Conservation (phyloP, 202 grass and related monocot species). For the Saccharum hybrid region DNA sequence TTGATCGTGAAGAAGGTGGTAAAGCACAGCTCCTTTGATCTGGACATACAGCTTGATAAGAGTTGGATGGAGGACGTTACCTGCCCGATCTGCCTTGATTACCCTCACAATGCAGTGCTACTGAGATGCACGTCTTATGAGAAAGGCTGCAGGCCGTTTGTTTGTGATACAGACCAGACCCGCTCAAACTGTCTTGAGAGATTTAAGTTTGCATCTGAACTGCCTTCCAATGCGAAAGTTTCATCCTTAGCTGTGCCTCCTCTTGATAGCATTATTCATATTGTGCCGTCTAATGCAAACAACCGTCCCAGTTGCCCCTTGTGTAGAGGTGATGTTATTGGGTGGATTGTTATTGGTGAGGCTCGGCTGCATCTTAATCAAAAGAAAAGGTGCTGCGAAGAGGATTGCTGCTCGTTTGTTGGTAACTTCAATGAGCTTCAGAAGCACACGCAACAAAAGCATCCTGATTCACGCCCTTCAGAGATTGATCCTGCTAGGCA, state of each 20-base stretch:
- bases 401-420: slow-evolving; percentile 67
- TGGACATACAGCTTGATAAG: slow-evolving; percentile 68
- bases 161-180: slow-evolving; percentile 89
- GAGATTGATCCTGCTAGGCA: slow-evolving; percentile 89
- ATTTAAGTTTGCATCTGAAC: slow-evolving; percentile 80
- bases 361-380: slow-evolving; percentile 79
- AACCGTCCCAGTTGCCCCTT: slow-evolving; percentile 72
- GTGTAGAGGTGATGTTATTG: slow-evolving; percentile 87
- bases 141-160: slow-evolving; percentile 86
- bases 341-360: slow-evolving; percentile 81
- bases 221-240: slow-evolving; percentile 67
- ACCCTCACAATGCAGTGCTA: slow-evolving; percentile 84
- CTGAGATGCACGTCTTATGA: slow-evolving; percentile 85
- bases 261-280: slow-evolving; percentile 75
- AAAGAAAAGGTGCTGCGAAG: slow-evolving; percentile 87
- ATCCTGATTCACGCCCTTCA: slow-evolving; percentile 88
- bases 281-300: slow-evolving; percentile 64
- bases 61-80: slow-evolving; percentile 83
- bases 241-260: slow-evolving; percentile 53
- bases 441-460: slow-evolving; percentile 85
- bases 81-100: slow-evolving; percentile 90
- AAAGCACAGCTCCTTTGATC: slow-evolving; percentile 56
- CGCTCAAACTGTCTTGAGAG: slow-evolving; percentile 92
- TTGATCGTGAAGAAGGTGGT: slow-evolving; percentile 56
- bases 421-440: slow-evolving; percentile 92